These are phyloP conservation scores for Lachancea dasiensis DNA, from an alignment of 805 yeast species.

Conservation along the genomic window DNA sequence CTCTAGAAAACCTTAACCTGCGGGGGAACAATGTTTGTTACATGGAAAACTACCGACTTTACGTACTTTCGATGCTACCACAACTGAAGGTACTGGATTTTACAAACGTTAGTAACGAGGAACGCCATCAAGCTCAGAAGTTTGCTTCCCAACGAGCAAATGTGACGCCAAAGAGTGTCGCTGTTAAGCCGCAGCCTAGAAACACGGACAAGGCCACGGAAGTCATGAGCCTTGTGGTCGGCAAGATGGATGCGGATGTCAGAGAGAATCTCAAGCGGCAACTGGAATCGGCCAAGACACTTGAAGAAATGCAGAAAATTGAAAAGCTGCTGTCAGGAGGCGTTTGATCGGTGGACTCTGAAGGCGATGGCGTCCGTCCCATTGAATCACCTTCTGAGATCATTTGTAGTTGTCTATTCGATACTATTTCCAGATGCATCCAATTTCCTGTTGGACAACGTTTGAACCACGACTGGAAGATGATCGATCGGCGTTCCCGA, in stretches of 20 bases:
- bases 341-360: constrained; percentile 9
- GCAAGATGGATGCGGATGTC: constrained; percentile 51
- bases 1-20: constrained; percentile 45
- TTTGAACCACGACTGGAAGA: constrained; percentile 2
- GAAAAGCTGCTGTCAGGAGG: constrained; percentile 46
- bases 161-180: neutral
- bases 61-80: constrained; percentile 59
- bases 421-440: too few relatives aligned
- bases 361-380: neutral
- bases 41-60: constrained; percentile 49
- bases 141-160: constrained; percentile 27
- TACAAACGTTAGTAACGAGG: constrained; percentile 49
- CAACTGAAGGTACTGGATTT: constrained; percentile 61
- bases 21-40: constrained; percentile 52
- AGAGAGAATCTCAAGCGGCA: constrained; percentile 44
- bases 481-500: neutral
- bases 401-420: too few relatives aligned
- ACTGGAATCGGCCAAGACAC: constrained; percentile 55
- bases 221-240: constrained; percentile 34
- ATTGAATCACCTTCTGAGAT: neutral
- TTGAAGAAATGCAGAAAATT: constrained; percentile 70
- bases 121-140: constrained; percentile 41
- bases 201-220: constrained; percentile 33
- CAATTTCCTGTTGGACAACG: neutral
- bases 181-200: constrained; percentile 7